Evolutionary conservation across 1,139 yeast genomes (phyloP).

Genomic region (Arxiozyma telluris): DNA sequence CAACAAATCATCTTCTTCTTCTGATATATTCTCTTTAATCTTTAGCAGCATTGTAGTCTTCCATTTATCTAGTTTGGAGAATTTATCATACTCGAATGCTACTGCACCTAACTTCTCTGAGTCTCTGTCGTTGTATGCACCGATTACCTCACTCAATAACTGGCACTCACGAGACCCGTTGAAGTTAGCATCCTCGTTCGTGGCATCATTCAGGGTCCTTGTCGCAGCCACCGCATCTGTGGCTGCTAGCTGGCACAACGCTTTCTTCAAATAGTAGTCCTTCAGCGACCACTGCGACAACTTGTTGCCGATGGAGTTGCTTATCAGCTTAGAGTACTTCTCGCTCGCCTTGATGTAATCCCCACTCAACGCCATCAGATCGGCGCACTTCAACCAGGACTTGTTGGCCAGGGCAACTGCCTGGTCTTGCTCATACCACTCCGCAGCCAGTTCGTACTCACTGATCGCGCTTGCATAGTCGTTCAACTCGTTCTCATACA

Average conservation of each 20-base stretch:
- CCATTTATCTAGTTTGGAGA: constrained; percentile 82
- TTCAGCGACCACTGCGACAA: constrained; percentile 86
- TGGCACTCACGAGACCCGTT: constrained; percentile 70
- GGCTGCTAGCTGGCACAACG: constrained; percentile 71
- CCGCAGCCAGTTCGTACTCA: constrained; percentile 89
- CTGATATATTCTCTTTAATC: constrained; percentile 66
- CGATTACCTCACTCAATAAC: constrained; percentile 54
- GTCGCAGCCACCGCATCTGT: constrained; percentile 83
- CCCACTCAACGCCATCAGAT: constrained; percentile 67
- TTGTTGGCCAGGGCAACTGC: constrained; percentile 87
- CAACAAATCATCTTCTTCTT: constrained; percentile 55
- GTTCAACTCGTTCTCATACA: constrained; percentile 65
- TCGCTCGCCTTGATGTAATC: constrained; percentile 68
- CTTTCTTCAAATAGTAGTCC: constrained; percentile 79
- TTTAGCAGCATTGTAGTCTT: constrained; percentile 79
- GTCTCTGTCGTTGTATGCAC: constrained; percentile 72
- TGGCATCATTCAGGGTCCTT: constrained; percentile 55
- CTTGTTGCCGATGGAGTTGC: constrained; percentile 63
- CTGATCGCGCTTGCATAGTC: constrained; percentile 62
- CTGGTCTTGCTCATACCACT: constrained; percentile 89
- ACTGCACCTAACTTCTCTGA: constrained; percentile 64
- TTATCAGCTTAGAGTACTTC: constrained; percentile 67
- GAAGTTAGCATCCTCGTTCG: constrained; percentile 70
- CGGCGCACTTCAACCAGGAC: constrained; percentile 84
- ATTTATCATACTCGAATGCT: constrained; percentile 80